Evolutionary conservation across 208 protist species (phyloP), one percentile per base, ranked within the genome.

Genomic region (Wallacemonas rigidus): DNA sequence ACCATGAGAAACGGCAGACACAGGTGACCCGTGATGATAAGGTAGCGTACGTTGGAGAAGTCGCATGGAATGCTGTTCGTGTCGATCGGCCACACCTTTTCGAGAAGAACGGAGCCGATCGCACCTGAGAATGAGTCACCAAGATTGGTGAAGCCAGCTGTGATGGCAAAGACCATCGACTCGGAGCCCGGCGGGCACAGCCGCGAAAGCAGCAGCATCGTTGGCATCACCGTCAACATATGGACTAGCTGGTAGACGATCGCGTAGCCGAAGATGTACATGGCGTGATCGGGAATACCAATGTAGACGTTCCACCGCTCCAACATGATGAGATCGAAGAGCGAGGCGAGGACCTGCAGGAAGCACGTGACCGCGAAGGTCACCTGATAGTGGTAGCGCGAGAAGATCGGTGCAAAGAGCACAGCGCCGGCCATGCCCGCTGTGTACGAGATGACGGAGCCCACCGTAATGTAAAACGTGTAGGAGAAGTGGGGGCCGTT

Each of bases 131-230:
- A 69, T 35, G 73, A 71, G 40, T 71, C 61, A 41, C 85, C 88
- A 77, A 93, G 73, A 72, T 90, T 87, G 51, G 84, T 71, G 51
- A 84, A 89, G 6, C 88, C 86, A 17, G 83, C 88, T 12, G 89
- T 71, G 15, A 93, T 67, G 14, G 86, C 76, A 47, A 81, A 91
- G 44, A 90, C 76, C 55, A 84, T 91, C 12, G 71, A 77, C 64
- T 93, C 88, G 39, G 85, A 78, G 7, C 83, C 85, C 12, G 75
- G 74, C 6, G 89, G 86, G 71, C 84, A 90, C 14, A 94, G 72
- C 36, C 85, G 83, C 1, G 86, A 83, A 43, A 89, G 76, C 9
- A 94, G 77, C 17, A 94, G 71, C 4, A 89, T 73, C 45, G 69
- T 74, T 39, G 89, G 84, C 82, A 94, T 90, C 44, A 79, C 86